Base-by-base conservation (phyloP, 2,329 filamentous ascomycete genomes). In the Pseudocercospora eumusae region DNA sequence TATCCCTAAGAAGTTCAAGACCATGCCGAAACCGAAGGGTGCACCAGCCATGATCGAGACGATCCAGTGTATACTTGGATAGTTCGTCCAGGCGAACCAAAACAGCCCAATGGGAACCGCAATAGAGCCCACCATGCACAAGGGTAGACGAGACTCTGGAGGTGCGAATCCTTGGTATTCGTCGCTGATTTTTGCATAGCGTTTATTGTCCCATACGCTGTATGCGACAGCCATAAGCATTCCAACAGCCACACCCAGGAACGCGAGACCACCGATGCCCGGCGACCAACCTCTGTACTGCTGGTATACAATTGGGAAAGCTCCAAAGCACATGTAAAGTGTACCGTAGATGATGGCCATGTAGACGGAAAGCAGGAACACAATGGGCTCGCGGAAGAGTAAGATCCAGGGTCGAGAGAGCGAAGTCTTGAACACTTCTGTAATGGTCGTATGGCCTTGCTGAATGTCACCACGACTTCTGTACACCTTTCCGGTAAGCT, bases 181-280 rank as follows among this genome's bases (percentile, higher is more conserved):
- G 61, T 79, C 76, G 8, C 76, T 77, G 23, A 82, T 78, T 50
- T 69, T 77, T 31, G 70, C 70, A 70, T 86, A 88, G 28, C 81
- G 78, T 59, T 77, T 80, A 74, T 88, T 87, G 66, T 75, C 73
- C 63, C 75, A 80, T 45, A 82, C 75, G 66, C 81, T 80, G 70
- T 86, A 87, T 1, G 73, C 68, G 1, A 90, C 81, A 0, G 85
- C 85, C 7, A 78, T 57, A 3, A 87, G 68, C 80, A 90, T 88
- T 59, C 89, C 89, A 27, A 89, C 82, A 8, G 85, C 82, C 8
- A 91, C 84, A 44, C 89, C 88, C 23, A 91, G 73, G 74, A 91
- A 90, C 0, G 89, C 81, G 3, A 89, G 78, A 20, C 87, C 86
- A 28, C 85, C 83, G 36, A 86, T 78, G 31, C 85, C 85, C 27